Evolutionary conservation across 768 basidiomycete genomes (phyloP), one percentile per base, ranked within the genome.

Genomic region (Psilocybe subaeruginosa): DNA sequence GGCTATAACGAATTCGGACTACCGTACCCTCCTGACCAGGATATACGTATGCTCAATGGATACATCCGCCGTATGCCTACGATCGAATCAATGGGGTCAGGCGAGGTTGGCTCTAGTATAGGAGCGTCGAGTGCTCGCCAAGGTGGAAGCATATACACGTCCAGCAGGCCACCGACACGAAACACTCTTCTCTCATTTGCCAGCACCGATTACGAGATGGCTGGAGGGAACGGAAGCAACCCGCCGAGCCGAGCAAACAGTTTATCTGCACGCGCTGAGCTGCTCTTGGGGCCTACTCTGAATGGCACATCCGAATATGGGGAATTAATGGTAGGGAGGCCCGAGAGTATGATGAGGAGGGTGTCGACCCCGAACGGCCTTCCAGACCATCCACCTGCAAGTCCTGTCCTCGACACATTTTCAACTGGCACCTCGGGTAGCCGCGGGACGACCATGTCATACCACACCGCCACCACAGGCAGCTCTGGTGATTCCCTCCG

Each of bases 31-130:
- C 76, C 79, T 19, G 84, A 84, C 41, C 79, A 82, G 59, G 79
- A 82, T 56, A 76, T 91, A 31, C 80, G 80, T 5, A 79, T 92
- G 52, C 75, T 93, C 58, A 88, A 90, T 56, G 78, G 82, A 23
- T 83, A 79, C 66, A 80, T 92, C 47, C 79, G 82, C 54, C 88
- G 91, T 41, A 91, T 93, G 91, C 87, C 90, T 17, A 92, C 91
- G 30, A 92, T 92, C 62, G 90, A 92, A 70, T 87, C 85, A 46
- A 79, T 92, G 71, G 90, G 89, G 43, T 89, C 87, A 16, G 80
- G 83, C 54, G 91, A 93, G 62, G 61, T 77, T 52, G 73, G 70
- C 41, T 75, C 74, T 61, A 70, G 76, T 51, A 65, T 70, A n/a
- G 63, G 62, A 41, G 62, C 52, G 29, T 58, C 64, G 61, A 68